Evolutionary conservation across 2,329 filamentous ascomycete species (phyloP), one percentile per base, ranked within the genome.

Genomic region (Pyrenophora seminiperda): DNA sequence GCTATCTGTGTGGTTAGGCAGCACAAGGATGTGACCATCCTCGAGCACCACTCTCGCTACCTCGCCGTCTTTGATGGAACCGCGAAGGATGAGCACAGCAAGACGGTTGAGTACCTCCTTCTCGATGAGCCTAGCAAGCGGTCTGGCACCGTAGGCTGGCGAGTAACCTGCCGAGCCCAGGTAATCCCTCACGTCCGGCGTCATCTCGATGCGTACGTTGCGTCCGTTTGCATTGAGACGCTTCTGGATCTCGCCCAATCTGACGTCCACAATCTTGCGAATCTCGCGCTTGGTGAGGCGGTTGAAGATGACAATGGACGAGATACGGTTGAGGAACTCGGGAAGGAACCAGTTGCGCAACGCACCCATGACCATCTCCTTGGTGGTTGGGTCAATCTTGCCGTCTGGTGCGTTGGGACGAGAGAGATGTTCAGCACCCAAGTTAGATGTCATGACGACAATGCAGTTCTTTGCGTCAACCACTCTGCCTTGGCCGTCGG

Each of bases 241-340:
- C 72, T 90, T 90, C 81, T 99, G 94, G 56, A 99, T 93, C 71
- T 99, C 94, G 2, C 57, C 52, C 27, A 99, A 81, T 36, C 94
- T 88, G 17, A 99, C 81, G 69, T 99, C 94, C 54, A 99, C 94
- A 70, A 99, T 97, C 78, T 85, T 91, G 68, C 94, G 88, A 66
- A 99, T 99, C 76, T 99, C 94, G 49, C 76, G 80, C 71, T 86
- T 88, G 3, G 90, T 93, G 47, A 99, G 88, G 39, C 94, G 89
- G 81, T 99, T 99, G 84, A 99, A 99, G 77, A 99, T 97, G 76
- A 99, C 92, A 46, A 87, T 90, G 54, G 89, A 94, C 76, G 85
- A 93, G 80, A 99, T 97, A 72, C 94, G 90, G 82, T 99, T 99
- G 60, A 99, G 85, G 81, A 99, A 99, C 70, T 99, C 94, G 24